Evolutionary conservation across 139 green algal species (phyloP).

Genomic region (Picochlorum sp.): DNA sequence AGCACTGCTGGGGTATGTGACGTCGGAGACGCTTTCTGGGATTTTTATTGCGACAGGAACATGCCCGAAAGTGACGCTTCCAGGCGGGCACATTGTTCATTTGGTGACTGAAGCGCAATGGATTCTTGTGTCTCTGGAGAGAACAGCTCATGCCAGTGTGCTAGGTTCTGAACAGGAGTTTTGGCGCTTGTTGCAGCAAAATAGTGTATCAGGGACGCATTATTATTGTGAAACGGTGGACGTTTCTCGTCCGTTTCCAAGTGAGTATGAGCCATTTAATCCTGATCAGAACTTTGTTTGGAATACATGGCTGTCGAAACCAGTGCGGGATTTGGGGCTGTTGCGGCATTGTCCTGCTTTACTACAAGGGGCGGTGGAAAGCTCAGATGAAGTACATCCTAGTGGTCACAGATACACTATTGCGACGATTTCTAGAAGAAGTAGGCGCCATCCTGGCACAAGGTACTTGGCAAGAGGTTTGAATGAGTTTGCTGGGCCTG

Average conservation of each 20-base stretch:
- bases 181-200: constrained; percentile 32
- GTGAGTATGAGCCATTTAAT: constrained; percentile 8
- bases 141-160: neutral
- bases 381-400: constrained; percentile 41
- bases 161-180: constrained; percentile 24
- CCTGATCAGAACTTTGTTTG: constrained; percentile 75
- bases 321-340: constrained; percentile 57
- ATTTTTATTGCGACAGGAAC: constrained; percentile 76
- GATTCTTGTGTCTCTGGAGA: constrained; percentile 61
- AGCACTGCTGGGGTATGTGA: constrained; percentile 72
- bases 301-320: constrained; percentile 66
- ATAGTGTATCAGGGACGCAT: constrained; percentile 65
- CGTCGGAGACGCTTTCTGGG: constrained; percentile 46
- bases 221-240: constrained; percentile 93
- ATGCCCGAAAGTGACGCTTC: constrained; percentile 55
- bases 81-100: constrained; percentile 77
- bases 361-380: constrained; percentile 83
- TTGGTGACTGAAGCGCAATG: constrained; percentile 68
- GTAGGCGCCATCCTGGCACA: constrained; percentile 78
- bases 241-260: constrained; percentile 84
- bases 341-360: constrained; percentile 65
- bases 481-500: constrained; percentile 71
- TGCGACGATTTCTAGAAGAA: constrained; percentile 56
- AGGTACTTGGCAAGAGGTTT: constrained; percentile 88
- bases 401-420: constrained; percentile 44